phyloP scores from a whole-genome alignment of 192 early-diverging fungal genomes.

The Dissophora ornata region DNA sequence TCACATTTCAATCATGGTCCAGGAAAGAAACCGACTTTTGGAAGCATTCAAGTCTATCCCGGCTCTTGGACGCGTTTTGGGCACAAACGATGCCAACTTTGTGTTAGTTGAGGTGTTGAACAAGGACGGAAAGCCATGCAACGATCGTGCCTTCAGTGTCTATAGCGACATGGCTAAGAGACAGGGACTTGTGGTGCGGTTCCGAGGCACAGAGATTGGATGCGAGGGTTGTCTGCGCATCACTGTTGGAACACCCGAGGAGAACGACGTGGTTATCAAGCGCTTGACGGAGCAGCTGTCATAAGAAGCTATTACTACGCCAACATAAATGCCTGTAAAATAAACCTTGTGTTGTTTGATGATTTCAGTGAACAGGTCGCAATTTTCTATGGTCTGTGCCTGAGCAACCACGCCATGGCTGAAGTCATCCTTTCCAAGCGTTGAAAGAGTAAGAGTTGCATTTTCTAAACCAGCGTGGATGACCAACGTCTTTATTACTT shows the following conservation, averaged over 20 bases:
- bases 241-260: slow-evolving; percentile 89
- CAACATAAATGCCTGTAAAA: no score
- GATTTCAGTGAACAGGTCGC: no score
- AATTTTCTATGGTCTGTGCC: no score
- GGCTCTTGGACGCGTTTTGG: slow-evolving; percentile 80
- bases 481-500: no score
- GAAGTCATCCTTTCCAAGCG: no score
- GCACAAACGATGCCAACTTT: slow-evolving; percentile 96
- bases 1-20: slow-evolving; percentile 67
- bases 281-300: slow-evolving; percentile 57
- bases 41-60: slow-evolving; percentile 68
- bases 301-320: no score
- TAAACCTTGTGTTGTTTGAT: no score
- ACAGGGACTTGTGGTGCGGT: slow-evolving; percentile 92
- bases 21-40: slow-evolving; percentile 78
- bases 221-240: slow-evolving; percentile 95
- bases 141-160: slow-evolving; percentile 74
- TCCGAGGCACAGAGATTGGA: slow-evolving; percentile 91
- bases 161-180: slow-evolving; percentile 90
- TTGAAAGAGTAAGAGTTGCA: no score
- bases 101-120: slow-evolving; percentile 86
- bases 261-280: slow-evolving; percentile 79
- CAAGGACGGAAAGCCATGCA: slow-evolving; percentile 67
- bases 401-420: no score
- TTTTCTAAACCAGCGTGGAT: no score